Evolutionary conservation across 1,139 yeast species (phyloP), one percentile per base, ranked within the genome.

Genomic region (Kurtzmaniella natalensis): DNA sequence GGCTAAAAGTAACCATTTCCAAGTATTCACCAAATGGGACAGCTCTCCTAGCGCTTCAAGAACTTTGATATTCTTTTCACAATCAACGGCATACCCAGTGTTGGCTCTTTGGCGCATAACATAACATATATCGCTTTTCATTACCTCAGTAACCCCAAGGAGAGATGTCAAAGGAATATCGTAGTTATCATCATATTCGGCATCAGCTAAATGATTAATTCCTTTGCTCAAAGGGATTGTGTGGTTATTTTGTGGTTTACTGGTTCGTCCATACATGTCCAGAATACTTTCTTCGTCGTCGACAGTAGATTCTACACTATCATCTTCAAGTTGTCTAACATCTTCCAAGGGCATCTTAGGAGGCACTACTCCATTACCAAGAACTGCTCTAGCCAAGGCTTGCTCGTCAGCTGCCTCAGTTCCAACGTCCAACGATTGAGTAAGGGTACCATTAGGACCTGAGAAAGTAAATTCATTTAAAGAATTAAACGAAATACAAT

Each of bases 1-100:
- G 0, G 94, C 88, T 32, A 84, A 72, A 6, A 78, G 74, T 18
- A 89, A 59, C 96, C 96, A 89, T 48, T 81, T 77, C 97, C 97
- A 89, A 0, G 95, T 81, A 46, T 84, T 81, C 41, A 81, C 66
- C 24, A 87, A 62, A 43, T 78, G 77, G 22, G 73, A 53, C 19
- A 78, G 61, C 5, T 72, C 64, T 22, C 72, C 72, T 33, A 68
- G 51, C 20, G 64, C 61, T 38, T 78, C 85, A 30, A 87, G 61
- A 11, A 86, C 65, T 15, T 69, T 65, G 25, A 81, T 72, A 41
- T 89, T 89, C 26, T 59, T 61, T 31, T 72, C 76, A 31, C 88
- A 78, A 46, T 84, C 85, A 15, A 79, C 63, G 0, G 87, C 85
- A 50, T 89, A 89, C 0, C 94, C 94, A 34, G 72, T 50, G 25